phyloP scores from a whole-genome alignment of 2,329 filamentous ascomycete species.

The Colletotrichum lindemuthianum region DNA sequence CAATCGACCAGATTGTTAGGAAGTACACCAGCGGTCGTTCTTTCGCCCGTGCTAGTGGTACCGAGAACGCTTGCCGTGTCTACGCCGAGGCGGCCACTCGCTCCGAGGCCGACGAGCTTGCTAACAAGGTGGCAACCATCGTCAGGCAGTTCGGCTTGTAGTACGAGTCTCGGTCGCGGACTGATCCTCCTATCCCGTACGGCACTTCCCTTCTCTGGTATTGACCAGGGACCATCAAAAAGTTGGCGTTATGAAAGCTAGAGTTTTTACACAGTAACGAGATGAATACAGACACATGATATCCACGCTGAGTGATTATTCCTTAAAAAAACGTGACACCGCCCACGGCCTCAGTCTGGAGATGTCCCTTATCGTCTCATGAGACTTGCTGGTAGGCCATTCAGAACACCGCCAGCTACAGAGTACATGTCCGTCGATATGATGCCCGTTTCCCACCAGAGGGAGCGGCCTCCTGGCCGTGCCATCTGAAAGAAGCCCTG shows the following conservation, averaged over 20 bases:
- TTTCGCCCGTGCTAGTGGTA: slow-evolving; percentile 93
- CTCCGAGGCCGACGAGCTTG: slow-evolving; percentile 90
- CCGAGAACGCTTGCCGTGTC: slow-evolving; percentile 94
- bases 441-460: too few relatives aligned
- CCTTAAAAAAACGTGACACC: too few relatives aligned
- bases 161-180: background rate
- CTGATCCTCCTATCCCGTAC: too few relatives aligned
- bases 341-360: too few relatives aligned
- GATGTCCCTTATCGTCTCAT: too few relatives aligned
- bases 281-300: slow-evolving; percentile 15
- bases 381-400: too few relatives aligned
- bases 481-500: too few relatives aligned
- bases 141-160: slow-evolving; percentile 68
- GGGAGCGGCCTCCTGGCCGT: too few relatives aligned
- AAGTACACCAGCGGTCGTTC: slow-evolving; percentile 91
- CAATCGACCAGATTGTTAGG: slow-evolving; percentile 87
- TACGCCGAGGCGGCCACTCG: slow-evolving; percentile 94
- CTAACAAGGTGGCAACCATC: slow-evolving; percentile 81
- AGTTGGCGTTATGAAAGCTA: slow-evolving; percentile 21
- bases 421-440: too few relatives aligned
- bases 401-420: too few relatives aligned
- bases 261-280: slow-evolving; percentile 4
- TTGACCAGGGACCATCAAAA: slow-evolving; percentile 6
- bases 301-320: background rate
- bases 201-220: background rate